These are phyloP conservation scores for Fusarium miscanthi DNA, from an alignment of 2,329 filamentous ascomycete genomes.

Conservation along the genomic window DNA sequence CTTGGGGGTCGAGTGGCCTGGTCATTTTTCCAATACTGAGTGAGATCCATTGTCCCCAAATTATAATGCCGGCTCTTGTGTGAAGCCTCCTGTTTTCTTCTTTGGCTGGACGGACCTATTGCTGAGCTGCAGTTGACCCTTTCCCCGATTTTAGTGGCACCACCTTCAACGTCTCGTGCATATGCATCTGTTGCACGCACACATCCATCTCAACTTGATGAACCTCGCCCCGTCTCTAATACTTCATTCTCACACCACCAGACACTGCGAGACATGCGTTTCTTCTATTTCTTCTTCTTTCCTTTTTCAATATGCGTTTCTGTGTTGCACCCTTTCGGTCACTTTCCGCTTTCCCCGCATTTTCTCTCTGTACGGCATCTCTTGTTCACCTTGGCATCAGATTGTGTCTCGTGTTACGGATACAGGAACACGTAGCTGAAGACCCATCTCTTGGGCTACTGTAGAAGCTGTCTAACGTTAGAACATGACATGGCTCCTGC, in stretches of 20 bases:
- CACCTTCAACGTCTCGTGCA: constrained; percentile 11
- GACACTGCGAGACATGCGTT: background rate
- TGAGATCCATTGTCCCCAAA: constrained; percentile 7
- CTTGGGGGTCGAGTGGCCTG: constrained; percentile 4
- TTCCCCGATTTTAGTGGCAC: constrained; percentile 29
- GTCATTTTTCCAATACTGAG: constrained; percentile 9
- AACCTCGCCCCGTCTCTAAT: constrained; percentile 1
- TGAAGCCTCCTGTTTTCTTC: background rate
- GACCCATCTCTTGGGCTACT: background rate
- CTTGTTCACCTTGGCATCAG: background rate
- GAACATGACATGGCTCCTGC: background rate
- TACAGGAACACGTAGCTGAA: background rate
- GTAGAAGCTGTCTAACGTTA: background rate
- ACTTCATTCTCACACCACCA: constrained; percentile 17
- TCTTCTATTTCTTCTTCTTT: background rate
- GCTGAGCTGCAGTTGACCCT: background rate
- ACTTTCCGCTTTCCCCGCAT: constrained; percentile 30
- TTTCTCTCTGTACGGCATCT: background rate
- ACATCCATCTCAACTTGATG: constrained; percentile 1
- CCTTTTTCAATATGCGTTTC: background rate
- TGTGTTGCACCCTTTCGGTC: constrained; percentile 13
- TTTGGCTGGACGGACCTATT: background rate
- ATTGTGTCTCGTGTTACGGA: background rate
- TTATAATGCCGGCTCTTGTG: background rate
- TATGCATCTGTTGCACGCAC: constrained; percentile 11